These are phyloP conservation scores for Metschnikowia proteae DNA, from an alignment of 805 yeast genomes.

Conservation along the genomic window DNA sequence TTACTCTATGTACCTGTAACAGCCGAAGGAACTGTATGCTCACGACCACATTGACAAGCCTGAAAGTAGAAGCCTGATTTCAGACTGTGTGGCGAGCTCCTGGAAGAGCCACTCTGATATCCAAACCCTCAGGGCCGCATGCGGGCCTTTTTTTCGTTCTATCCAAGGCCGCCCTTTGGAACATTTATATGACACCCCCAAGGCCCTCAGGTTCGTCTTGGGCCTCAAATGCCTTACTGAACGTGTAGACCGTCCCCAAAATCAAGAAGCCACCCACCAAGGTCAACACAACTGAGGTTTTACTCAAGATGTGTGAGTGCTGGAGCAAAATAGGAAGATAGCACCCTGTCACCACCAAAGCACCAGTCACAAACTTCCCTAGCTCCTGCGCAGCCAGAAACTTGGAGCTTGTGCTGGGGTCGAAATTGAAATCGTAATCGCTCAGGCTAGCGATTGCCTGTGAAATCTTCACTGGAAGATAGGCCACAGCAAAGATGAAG, in stretches of 20 bases:
- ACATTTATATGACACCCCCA: conserved; percentile 14
- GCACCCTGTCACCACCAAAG: conserved; percentile 71
- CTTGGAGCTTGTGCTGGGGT: conserved; percentile 23
- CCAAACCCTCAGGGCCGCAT: too few species aligned
- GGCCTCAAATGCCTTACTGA: conserved; percentile 69
- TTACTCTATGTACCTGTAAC: too few species aligned
- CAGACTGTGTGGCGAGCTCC: too few species aligned
- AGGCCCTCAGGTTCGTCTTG: conserved; percentile 26
- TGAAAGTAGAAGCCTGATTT: too few species aligned
- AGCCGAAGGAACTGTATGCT: too few species aligned
- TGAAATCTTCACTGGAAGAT: conserved; percentile 36
- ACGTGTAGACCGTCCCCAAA: conserved; percentile 77
- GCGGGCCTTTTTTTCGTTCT: too few species aligned
- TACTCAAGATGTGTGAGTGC: conserved; percentile 70
- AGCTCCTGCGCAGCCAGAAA: conserved; percentile 54
- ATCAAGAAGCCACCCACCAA: conserved; percentile 80
- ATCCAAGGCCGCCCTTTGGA: background rate
- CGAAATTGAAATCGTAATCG: conserved; percentile 44
- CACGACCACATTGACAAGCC: too few species aligned
- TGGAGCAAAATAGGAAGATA: conserved; percentile 69
- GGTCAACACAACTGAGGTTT: conserved; percentile 71
- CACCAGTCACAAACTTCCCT: conserved; percentile 76
- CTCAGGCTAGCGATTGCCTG: conserved; percentile 29
- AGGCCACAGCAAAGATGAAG: conserved; percentile 38
- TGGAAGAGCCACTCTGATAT: too few species aligned